Conservation (phyloP, 2,329 filamentous ascomycete genomes). For the Penicillium palitans region DNA sequence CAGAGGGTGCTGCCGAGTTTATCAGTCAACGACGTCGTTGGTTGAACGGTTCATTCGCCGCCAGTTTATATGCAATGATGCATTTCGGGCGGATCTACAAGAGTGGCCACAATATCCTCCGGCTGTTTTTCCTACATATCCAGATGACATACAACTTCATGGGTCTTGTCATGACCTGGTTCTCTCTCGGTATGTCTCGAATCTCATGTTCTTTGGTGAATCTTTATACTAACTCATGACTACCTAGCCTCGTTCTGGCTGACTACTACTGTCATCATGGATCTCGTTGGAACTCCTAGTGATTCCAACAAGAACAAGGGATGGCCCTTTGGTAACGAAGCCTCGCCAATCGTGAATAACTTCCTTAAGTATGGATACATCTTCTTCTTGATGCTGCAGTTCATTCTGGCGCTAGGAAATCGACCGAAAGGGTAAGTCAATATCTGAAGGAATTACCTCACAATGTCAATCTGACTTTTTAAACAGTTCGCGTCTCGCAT, state of each 20-base stretch:
- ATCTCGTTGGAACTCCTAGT: conserved; percentile 29
- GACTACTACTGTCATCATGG: conserved; percentile 29
- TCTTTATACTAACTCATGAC: not conserved
- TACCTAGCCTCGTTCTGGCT: conserved; percentile 27
- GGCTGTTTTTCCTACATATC: conserved; percentile 97
- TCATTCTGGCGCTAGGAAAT: conserved; percentile 92
- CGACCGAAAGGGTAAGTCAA: conserved; percentile 74
- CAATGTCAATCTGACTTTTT: not conserved
- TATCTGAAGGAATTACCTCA: not conserved
- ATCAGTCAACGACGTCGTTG: conserved; percentile 95
- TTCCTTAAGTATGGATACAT: conserved; percentile 88
- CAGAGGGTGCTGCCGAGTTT: conserved; percentile 91
- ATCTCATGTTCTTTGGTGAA: not conserved
- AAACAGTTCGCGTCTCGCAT: conserved; percentile 67
- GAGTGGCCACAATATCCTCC: conserved; percentile 90
- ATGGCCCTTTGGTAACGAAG: conserved; percentile 28
- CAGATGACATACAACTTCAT: conserved; percentile 91
- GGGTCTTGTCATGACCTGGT: conserved; percentile 88
- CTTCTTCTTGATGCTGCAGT: conserved; percentile 86
- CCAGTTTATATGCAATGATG: conserved; percentile 93
- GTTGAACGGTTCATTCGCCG: conserved; percentile 97
- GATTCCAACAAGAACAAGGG: conserved; percentile 21
- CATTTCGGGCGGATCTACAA: conserved; percentile 98
- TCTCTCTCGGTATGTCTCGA: conserved; percentile 56
- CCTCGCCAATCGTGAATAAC: conserved; percentile 79